phyloP scores from a whole-genome alignment of 2,329 filamentous ascomycete genomes.

The Hypocreales sp. region DNA sequence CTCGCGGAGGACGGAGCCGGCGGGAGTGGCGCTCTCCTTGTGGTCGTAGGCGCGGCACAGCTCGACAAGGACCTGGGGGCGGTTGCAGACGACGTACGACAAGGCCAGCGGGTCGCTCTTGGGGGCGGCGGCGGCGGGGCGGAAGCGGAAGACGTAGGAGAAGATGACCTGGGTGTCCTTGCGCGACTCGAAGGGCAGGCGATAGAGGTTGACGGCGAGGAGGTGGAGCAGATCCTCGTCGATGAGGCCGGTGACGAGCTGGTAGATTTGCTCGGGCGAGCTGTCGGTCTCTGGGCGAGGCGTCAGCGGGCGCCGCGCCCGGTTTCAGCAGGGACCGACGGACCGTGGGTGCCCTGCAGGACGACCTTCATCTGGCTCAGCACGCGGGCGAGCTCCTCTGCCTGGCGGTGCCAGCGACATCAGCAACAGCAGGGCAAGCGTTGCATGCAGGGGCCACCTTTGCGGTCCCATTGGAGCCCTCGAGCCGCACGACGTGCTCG shows the following conservation, averaged over 20 bases:
- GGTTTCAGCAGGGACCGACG: slow-evolving; percentile 6
- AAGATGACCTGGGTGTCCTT: slow-evolving; percentile 95
- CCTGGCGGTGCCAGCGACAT: slow-evolving; percentile 30
- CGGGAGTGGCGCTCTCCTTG: slow-evolving; percentile 81
- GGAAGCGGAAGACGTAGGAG: slow-evolving; percentile 86
- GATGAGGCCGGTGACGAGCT: slow-evolving; percentile 71
- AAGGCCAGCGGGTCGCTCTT: slow-evolving; percentile 70
- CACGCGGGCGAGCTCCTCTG: slow-evolving; percentile 75
- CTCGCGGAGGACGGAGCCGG: slow-evolving; percentile 78
- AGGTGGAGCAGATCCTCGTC: slow-evolving; percentile 79
- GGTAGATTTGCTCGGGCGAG: slow-evolving; percentile 73
- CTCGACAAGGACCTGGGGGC: slow-evolving; percentile 75
- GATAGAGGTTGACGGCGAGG: slow-evolving; percentile 68
- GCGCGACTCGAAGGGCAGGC: slow-evolving; percentile 85
- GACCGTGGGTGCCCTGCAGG: slow-evolving; percentile 86
- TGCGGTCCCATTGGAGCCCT: slow-evolving; percentile 28
- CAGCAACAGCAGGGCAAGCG: background rate
- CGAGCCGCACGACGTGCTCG: slow-evolving; percentile 36
- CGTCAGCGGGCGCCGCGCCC: background rate
- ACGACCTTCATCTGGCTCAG: slow-evolving; percentile 84
- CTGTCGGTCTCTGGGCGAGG: slow-evolving; percentile 56
- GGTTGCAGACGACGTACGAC: slow-evolving; percentile 73
- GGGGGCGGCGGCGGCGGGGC: slow-evolving; percentile 49
- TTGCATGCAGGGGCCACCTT: slow-evolving; percentile 22
- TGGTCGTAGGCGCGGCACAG: slow-evolving; percentile 82